Conservation (phyloP, 352 stramenopile species). For the Pythium biforme region DNA sequence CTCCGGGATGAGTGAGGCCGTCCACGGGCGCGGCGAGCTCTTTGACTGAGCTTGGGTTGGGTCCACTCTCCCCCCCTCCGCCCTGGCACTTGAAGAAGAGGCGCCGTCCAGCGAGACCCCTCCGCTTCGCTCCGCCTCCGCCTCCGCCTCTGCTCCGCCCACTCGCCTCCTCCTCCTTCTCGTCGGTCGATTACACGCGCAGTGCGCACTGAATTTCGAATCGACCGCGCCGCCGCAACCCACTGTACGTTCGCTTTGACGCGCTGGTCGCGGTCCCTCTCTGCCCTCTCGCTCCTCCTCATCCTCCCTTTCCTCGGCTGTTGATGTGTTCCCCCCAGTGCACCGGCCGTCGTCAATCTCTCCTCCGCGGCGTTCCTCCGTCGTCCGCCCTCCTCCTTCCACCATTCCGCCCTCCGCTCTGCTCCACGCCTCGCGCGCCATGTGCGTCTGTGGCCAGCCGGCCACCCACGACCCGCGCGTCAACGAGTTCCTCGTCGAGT, state of each 20-base stretch:
- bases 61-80: constrained; percentile 8
- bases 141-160: too few relatives aligned
- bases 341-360: too few relatives aligned
- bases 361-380: too few relatives aligned
- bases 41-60: neutral
- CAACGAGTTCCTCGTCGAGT: constrained; percentile 57
- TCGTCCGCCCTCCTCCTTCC: neutral
- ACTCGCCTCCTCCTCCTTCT: too few relatives aligned
- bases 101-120: constrained; percentile 24
- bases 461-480: constrained; percentile 25
- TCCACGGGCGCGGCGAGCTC: neutral
- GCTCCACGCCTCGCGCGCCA: constrained; percentile 4
- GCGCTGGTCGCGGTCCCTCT: neutral
- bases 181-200: neutral
- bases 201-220: constrained; percentile 10
- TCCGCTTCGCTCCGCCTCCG: neutral
- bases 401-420: constrained; percentile 1
- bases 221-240: constrained; percentile 1
- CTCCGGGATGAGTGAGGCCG: constrained; percentile 17
- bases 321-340: neutral
- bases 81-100: constrained; percentile 26
- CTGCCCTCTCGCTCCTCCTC: constrained; percentile 1
- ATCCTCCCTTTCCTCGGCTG: neutral
- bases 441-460: constrained; percentile 30
- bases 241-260: neutral